Conservation (phyloP, 2,329 filamentous ascomycete genomes). For the Metarhizium robertsii region DNA sequence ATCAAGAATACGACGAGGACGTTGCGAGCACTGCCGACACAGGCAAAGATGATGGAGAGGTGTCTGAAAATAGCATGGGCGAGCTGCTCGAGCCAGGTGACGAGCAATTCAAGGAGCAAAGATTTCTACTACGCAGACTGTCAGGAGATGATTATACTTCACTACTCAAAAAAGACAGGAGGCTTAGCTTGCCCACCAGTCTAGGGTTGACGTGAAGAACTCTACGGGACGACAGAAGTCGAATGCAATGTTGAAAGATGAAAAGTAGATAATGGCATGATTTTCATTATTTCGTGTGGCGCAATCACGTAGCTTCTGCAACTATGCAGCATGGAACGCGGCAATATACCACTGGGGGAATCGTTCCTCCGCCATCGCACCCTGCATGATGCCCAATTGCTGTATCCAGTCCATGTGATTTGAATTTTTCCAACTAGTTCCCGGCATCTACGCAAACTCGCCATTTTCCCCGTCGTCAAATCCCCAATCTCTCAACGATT, state of each 20-base stretch:
- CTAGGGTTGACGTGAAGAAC: background rate
- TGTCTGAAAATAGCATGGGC: background rate
- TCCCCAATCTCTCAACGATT: slow-evolving; percentile 55
- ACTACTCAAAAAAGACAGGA: background rate
- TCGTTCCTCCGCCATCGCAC: background rate
- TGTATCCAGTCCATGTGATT: slow-evolving; percentile 1
- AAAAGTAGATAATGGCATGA: no score
- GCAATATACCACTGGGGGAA: background rate
- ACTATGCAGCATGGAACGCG: no score
- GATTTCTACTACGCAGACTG: background rate
- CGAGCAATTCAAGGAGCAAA: background rate
- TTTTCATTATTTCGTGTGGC: background rate
- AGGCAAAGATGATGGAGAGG: background rate
- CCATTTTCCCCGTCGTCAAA: slow-evolving; percentile 87
- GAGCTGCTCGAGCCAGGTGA: background rate
- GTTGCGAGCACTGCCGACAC: background rate
- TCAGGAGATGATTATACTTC: background rate
- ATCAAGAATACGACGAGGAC: background rate
- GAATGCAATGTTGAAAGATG: no score
- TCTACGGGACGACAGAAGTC: background rate
- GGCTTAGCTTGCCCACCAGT: background rate
- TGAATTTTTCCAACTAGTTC: background rate
- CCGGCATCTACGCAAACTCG: slow-evolving; percentile 52
- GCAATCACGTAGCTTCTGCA: background rate
- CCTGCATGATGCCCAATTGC: background rate